Conservation (phyloP, 2,329 filamentous ascomycete species). For the Phyllosticta capitalensis region DNA sequence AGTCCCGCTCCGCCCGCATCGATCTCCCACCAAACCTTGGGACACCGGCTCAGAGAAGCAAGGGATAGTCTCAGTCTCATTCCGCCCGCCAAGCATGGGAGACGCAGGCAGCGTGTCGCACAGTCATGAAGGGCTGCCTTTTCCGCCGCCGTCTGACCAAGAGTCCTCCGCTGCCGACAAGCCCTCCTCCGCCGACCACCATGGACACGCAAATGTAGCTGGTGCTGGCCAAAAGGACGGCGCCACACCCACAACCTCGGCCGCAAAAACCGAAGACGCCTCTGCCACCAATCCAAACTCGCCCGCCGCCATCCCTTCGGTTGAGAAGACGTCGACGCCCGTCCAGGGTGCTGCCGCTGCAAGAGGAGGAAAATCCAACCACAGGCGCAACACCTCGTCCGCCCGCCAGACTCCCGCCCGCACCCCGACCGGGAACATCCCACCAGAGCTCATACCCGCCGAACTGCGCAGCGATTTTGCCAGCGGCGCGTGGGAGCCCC, state of each 20-base stretch:
- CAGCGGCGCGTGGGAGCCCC: slow-evolving; percentile 9
- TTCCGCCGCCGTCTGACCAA: not conserved
- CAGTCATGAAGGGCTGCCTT: not conserved
- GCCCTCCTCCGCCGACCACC: not conserved
- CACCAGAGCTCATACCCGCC: slow-evolving; percentile 9
- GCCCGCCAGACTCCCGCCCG: slow-evolving; percentile 8
- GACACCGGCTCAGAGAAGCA: not conserved
- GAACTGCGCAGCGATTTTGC: slow-evolving; percentile 12
- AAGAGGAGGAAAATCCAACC: slow-evolving; percentile 4
- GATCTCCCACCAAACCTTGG: not conserved
- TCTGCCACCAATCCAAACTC: not conserved
- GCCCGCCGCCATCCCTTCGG: not conserved
- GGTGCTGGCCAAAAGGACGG: not conserved
- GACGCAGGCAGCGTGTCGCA: not conserved
- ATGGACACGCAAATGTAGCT: too few species aligned
- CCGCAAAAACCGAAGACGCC: not conserved
- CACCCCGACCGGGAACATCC: slow-evolving; percentile 8
- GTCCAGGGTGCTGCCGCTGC: not conserved
- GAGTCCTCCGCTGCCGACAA: not conserved
- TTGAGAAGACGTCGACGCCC: not conserved
- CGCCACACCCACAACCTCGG: not conserved
- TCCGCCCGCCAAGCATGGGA: not conserved
- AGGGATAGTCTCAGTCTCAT: not conserved
- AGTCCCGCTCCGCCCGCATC: not conserved
- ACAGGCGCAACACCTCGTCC: slow-evolving; percentile 9